Evolutionary conservation across 2,329 filamentous ascomycete species (phyloP).

Genomic region (Sporothrix globosa): DNA sequence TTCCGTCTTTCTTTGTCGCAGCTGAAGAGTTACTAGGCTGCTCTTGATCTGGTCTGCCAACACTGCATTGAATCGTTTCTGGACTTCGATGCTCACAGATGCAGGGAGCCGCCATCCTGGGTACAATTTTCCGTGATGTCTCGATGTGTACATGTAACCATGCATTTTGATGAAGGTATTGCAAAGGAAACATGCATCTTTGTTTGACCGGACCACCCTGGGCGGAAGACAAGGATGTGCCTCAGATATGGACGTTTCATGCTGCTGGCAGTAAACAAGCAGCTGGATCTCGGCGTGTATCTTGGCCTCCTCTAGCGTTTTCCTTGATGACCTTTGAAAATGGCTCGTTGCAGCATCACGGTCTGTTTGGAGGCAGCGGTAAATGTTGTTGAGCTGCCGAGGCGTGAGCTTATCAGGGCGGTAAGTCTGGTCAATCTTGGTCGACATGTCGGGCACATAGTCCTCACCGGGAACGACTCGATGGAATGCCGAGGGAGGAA

Average conservation of each 20-base stretch:
- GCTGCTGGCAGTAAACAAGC: background rate
- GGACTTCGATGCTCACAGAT: background rate
- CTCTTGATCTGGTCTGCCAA: background rate
- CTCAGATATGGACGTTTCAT: background rate
- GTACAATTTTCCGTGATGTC: slow-evolving; percentile 20
- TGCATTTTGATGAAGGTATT: background rate
- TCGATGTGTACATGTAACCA: slow-evolving; percentile 14
- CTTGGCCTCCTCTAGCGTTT: slow-evolving; percentile 6
- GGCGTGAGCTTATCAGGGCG: background rate
- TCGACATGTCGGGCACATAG: background rate
- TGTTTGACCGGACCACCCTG: slow-evolving; percentile 23
- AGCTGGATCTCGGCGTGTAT: slow-evolving; percentile 30
- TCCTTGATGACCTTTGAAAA: background rate
- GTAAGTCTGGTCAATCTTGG: background rate
- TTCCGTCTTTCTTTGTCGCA: background rate
- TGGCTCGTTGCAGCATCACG: background rate
- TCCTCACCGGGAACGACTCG: background rate
- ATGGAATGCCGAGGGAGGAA: background rate
- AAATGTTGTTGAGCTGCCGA: background rate
- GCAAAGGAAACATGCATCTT: slow-evolving; percentile 24
- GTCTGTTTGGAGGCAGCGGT: background rate
- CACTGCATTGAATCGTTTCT: background rate
- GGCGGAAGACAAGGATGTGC: background rate
- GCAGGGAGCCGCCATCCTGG: slow-evolving; percentile 20
- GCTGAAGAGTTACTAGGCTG: background rate